phyloP scores from a whole-genome alignment of 305 asterid species.

The Nicotiana rustica region DNA sequence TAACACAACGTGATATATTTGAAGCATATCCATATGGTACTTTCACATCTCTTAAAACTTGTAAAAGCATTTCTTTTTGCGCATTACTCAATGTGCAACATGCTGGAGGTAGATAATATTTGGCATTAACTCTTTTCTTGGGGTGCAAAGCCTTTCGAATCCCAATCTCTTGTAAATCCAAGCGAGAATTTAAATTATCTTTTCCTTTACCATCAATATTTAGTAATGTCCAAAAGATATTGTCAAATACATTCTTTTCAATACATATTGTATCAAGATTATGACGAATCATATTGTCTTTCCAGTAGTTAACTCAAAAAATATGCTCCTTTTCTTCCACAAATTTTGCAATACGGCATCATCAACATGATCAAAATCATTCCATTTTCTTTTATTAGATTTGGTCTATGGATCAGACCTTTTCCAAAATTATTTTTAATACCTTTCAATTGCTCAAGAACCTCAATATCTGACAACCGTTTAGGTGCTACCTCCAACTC shows the following conservation, averaged over 20 bases:
- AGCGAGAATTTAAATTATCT: not conserved
- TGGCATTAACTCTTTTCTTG: not conserved
- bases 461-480: too few species aligned
- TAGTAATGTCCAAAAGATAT: not conserved
- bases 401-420: not conserved
- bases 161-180: not conserved
- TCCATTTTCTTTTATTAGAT: not conserved
- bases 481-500: not conserved
- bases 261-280: too few species aligned
- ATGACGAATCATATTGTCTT: too few species aligned
- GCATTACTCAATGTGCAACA: not conserved
- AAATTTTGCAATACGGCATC: not conserved
- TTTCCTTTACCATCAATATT: not conserved
- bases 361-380: not conserved
- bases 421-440: too few species aligned
- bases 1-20: too few species aligned
- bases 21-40: not conserved
- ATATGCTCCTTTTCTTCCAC: not conserved
- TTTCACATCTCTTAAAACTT: too few species aligned
- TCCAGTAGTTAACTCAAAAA: too few species aligned
- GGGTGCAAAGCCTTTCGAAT: not conserved
- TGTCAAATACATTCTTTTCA: too few species aligned
- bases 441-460: too few species aligned
- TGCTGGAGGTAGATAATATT: not conserved
- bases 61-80: not conserved